Conservation (phyloP, 2,329 filamentous ascomycete genomes). For the Pyricularia pennisetigena region DNA sequence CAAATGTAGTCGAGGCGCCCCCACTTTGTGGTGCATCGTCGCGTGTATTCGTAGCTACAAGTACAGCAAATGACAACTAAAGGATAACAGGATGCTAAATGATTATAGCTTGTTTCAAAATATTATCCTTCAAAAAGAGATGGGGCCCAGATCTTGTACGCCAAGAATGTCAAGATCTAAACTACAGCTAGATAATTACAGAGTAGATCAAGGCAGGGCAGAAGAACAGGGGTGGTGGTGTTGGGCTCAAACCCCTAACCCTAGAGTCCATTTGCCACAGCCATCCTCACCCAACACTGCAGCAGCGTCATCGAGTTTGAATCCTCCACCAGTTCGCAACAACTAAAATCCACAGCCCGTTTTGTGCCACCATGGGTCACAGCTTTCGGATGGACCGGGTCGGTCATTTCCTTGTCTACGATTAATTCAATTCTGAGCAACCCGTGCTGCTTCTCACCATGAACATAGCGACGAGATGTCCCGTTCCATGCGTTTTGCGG, state of each 20-base stretch:
- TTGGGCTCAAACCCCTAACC: not conserved
- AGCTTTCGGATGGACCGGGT: not conserved
- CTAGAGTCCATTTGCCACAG: not conserved
- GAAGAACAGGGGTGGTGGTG: too few relatives aligned
- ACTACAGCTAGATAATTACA: too few relatives aligned
- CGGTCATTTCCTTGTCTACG: not conserved
- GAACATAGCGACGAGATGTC: not conserved
- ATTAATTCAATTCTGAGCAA: not conserved
- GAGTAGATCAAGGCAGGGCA: too few relatives aligned
- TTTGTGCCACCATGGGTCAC: not conserved
- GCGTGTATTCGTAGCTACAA: too few relatives aligned
- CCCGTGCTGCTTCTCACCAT: not conserved
- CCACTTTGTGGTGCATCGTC: too few relatives aligned
- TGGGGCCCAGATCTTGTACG: conserved; percentile 38
- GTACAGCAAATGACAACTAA: too few relatives aligned
- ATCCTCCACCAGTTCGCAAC: not conserved
- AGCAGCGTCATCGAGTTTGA: not conserved
- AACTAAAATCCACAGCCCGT: not conserved
- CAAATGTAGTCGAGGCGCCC: not conserved
- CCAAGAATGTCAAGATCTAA: conserved; percentile 38
- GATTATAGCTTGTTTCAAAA: not conserved
- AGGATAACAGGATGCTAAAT: not conserved
- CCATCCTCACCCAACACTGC: not conserved
- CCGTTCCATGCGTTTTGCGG: not conserved
- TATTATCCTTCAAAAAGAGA: conserved; percentile 20